Base-by-base conservation (phyloP, 495 filamentous ascomycete genomes). In the Podospora sp. region DNA sequence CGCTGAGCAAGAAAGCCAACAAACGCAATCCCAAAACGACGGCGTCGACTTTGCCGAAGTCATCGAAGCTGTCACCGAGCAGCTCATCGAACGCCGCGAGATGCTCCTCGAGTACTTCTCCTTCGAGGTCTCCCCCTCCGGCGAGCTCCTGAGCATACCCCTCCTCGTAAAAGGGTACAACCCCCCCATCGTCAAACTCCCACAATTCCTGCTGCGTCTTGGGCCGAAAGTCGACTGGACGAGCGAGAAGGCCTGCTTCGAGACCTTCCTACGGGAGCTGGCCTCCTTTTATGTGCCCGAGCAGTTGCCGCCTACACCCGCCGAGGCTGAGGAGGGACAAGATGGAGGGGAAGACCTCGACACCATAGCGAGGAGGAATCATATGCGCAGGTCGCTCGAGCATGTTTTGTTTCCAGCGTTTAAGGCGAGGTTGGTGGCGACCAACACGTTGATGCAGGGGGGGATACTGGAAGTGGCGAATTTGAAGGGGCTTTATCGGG, bases 71-170 rank as follows among this genome's bases (percentile, higher is more conserved):
- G 85, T 94, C 16, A 80, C 84, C 0, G 71, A 74, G 6, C 80
- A 84, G 67, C 84, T 99, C 18, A 81, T 97, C 33, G 85, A 88
- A 40, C 85, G 90, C 4, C 84, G 91, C 20, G 89, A 93, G 66
- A 96, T 99, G 92, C 85, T 99, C 1, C 78, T 86, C 25, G 94
- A 97, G 75, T 99, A 99, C 78, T 97, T 99, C 80, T 86, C 89
- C 16, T 75, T 99, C 56, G 87, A 96, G 62, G 88, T 99, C 55
- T 91, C 90, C 4, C 86, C 85, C 12, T 82, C 90, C 0, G 96
- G 94, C 20, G 86, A 95, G 62, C 80, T 99, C 11, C 77, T 87
- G 16, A 86, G 86, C 61, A 88, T 99, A 57, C 96, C 96, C 0
- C 82, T 99, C 2, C 79, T 99, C 22, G 76, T 96, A 49, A 97